Evolutionary conservation across 73 alveolate species (phyloP).

Genomic region (Paraurostyla sp.): DNA sequence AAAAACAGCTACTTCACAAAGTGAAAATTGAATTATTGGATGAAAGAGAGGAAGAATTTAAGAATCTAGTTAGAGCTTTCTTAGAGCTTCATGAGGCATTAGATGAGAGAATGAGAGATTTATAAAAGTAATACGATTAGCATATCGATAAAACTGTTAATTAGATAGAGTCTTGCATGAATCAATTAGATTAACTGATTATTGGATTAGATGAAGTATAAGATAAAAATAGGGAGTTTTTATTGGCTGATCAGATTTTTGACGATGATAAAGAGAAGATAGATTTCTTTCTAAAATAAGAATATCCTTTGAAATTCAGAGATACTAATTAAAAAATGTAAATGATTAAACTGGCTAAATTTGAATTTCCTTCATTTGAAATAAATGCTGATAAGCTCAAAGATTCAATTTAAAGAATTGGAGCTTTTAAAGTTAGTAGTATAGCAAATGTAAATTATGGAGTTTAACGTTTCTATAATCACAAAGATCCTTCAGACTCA

Average conservation of each 20-base stretch:
- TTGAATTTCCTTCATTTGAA: constrained; percentile 52
- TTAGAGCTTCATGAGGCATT: constrained; percentile 58
- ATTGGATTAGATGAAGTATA: constrained; percentile 27
- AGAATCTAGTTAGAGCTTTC: constrained; percentile 33
- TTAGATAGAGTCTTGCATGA: constrained; percentile 15
- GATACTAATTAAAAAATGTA: constrained; percentile 35
- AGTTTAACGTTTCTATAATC: constrained; percentile 9
- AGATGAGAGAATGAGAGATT: constrained; percentile 65
- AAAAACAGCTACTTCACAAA: constrained; percentile 12
- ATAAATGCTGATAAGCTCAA: constrained; percentile 10
- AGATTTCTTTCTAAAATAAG: constrained; percentile 41
- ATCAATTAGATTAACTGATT: constrained; percentile 15
- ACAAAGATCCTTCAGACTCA: constrained; percentile 39
- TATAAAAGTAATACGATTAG: constrained; percentile 48
- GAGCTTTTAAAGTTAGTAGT: constrained; percentile 25
- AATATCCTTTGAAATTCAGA: constrained; percentile 40
- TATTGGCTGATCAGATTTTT: background rate
- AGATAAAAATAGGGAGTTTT: constrained; percentile 15
- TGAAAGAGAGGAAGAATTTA: constrained; percentile 68
- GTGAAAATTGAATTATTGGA: constrained; percentile 26
- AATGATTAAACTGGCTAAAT: constrained; percentile 35
- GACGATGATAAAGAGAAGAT: constrained; percentile 49
- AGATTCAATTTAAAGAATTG: constrained; percentile 18
- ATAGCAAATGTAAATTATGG: constrained; percentile 55
- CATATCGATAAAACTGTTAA: constrained; percentile 40